Evolutionary conservation across 441 rosid genomes (phyloP), one percentile per base, ranked within the genome.

Genomic region (Macaranga tanarius): DNA sequence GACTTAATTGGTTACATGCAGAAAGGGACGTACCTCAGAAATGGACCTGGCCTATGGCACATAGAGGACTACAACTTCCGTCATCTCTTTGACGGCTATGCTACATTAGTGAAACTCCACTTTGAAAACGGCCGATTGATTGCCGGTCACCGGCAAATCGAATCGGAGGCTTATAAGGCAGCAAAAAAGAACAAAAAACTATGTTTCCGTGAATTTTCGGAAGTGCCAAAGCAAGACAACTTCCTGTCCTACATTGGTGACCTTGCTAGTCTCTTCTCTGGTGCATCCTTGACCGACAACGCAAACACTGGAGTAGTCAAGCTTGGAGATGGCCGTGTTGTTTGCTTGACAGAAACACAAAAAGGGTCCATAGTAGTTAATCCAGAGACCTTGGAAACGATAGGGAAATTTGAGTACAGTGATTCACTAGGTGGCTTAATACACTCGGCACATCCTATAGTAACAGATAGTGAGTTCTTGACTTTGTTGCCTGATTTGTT

Each of bases 61-160:
- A 76, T 95, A 45, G 93, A 83, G 16, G 81, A 88, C 71, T 84
- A 95, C 85, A 83, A 89, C 72, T 92, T 95, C 90, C 92, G 99
- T 12, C 99, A 95, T 84, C 97, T 95, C 70, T 95, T 95, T 64
- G 99, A 95, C 72, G 99, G 99, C 72, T 95, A 95, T 65, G 94
- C 98, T 56, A 90, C 85, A 13, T 67, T 95, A 44, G 92, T 85
- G 50, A 90, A 87, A 74, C 96, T 95, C 77, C 80, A 84, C 31
- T 89, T 95, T 71, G 77, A 88, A 22, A 81, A 85, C 54, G 99
- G 97, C 62, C 79, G 84, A 7, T 38, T 95, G 19, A 67, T 86
- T 51, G 82, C 90, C 55, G 91, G 93, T 34, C 99, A 95, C 80
- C 89, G 96, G 7, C 97, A 89, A 65, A 71, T 95, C 2, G 93